A percentile compares a stretch with the other conserved stretches of the same genome.
phyloP scores from a whole-genome alignment of 805 yeast genomes.

The Pichia paraexigua region DNA sequence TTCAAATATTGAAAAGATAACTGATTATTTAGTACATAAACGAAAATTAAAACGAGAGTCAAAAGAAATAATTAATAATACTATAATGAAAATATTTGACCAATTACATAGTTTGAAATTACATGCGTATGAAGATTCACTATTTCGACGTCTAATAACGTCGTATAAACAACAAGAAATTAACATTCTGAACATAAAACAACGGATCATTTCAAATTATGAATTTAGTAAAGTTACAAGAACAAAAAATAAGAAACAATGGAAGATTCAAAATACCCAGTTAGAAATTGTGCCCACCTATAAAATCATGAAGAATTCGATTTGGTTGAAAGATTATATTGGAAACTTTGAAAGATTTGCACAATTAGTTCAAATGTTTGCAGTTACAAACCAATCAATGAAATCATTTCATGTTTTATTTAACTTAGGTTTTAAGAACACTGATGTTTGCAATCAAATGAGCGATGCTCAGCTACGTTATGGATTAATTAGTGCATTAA shows the following conservation, averaged over 20 bases:
- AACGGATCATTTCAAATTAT: too few relatives aligned
- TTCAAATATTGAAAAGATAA: neutral
- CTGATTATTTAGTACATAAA: neutral
- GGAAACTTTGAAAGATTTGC: constrained; percentile 7
- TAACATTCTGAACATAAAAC: neutral
- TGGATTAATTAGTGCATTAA: neutral
- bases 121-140: constrained; percentile 3
- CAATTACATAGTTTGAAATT: constrained; percentile 14
- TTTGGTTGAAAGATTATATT: constrained; percentile 2
- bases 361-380: constrained; percentile 7
- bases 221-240: neutral
- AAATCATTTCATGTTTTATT: neutral
- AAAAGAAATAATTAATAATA: neutral
- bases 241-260: neutral
- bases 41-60: neutral
- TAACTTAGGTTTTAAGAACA: neutral
- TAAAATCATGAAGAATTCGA: neutral
- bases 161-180: neutral
- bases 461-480: constrained; percentile 1
- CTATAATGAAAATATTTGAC: constrained; percentile 8
- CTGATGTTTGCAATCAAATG: constrained; percentile 1
- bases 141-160: constrained; percentile 5
- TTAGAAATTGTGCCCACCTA: neutral
- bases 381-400: constrained; percentile 4
- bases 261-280: neutral